Conservation (phyloP, 768 basidiomycete species). For the Naematelia aurantialba region DNA sequence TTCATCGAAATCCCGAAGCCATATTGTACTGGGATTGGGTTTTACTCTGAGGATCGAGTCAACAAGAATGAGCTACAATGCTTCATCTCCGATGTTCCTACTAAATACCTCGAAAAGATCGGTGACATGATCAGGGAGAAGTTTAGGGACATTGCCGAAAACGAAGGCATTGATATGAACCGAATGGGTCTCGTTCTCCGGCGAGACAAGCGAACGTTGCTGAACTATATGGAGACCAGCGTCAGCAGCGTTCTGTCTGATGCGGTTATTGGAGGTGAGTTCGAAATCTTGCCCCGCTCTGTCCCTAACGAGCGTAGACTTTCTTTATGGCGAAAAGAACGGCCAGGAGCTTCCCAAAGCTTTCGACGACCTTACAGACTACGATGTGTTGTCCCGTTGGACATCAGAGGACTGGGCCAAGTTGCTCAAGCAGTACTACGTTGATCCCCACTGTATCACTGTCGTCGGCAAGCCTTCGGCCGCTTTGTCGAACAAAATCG, state of each 20-base stretch:
- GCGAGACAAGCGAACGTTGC: slow-evolving; percentile 77
- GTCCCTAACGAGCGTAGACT: slow-evolving; percentile 54
- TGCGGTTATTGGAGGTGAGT: slow-evolving; percentile 40
- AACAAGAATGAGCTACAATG: slow-evolving; percentile 69
- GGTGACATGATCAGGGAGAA: slow-evolving; percentile 65
- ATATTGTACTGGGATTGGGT: slow-evolving; percentile 73
- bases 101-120: slow-evolving; percentile 71
- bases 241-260: slow-evolving; percentile 38
- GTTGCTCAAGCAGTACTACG: slow-evolving; percentile 75
- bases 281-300: background rate
- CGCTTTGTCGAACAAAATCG: slow-evolving; percentile 70
- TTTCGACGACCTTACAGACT: slow-evolving; percentile 75
- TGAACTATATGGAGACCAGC: slow-evolving; percentile 45
- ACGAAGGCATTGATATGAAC: slow-evolving; percentile 79
- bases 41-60: slow-evolving; percentile 71
- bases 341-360: slow-evolving; percentile 70
- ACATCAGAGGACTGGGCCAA: slow-evolving; percentile 69
- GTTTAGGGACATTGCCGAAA: slow-evolving; percentile 62
- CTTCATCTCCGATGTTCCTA: slow-evolving; percentile 78
- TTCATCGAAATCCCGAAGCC: slow-evolving; percentile 88
- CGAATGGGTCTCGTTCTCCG: slow-evolving; percentile 82
- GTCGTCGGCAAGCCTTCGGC: slow-evolving; percentile 86
- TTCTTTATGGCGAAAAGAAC: slow-evolving; percentile 77
- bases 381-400: slow-evolving; percentile 67
- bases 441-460: slow-evolving; percentile 68